These are phyloP conservation scores for Onygenales sp. DNA, from an alignment of 2,329 filamentous ascomycete genomes.

Conservation along the genomic window DNA sequence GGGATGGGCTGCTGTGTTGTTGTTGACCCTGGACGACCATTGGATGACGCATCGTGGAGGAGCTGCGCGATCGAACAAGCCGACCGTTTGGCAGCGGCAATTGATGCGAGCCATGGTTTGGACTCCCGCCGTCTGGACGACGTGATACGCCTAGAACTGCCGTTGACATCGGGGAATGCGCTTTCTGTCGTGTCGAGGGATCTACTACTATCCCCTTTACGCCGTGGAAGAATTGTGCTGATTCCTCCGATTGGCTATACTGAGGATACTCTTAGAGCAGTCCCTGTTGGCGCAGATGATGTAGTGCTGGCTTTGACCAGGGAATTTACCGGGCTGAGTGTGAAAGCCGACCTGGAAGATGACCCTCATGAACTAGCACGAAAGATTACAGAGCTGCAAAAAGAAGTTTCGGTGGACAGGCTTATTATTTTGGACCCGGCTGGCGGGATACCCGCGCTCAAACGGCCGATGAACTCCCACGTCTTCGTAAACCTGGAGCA, in stretches of 20 bases:
- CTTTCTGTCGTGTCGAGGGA: constrained; percentile 33
- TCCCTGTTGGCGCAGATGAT: constrained; percentile 48
- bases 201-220: constrained; percentile 56
- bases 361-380: constrained; percentile 31
- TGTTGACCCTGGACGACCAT: constrained; percentile 55
- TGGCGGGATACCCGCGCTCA: constrained; percentile 68
- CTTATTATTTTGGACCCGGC: constrained; percentile 81
- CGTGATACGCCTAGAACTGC: constrained; percentile 31
- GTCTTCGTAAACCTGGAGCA: constrained; percentile 92
- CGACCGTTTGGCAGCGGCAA: constrained; percentile 61
- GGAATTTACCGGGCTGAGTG: constrained; percentile 61
- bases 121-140: constrained; percentile 61
- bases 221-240: constrained; percentile 60
- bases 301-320: constrained; percentile 67
- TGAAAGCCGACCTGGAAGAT: constrained; percentile 33
- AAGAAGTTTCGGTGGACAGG: constrained; percentile 62
- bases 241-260: constrained; percentile 57
- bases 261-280: constrained; percentile 36
- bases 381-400: constrained; percentile 33
- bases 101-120: constrained; percentile 59
- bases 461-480: constrained; percentile 52
- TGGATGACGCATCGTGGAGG: constrained; percentile 28
- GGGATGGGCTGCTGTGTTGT: constrained; percentile 77
- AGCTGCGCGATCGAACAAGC: constrained; percentile 52
- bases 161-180: constrained; percentile 22